A percentile compares a stretch with the other conserved stretches of the same genome.
Conservation (phyloP, 192 early-diverging fungal species). For the Dimargaris cristalligena region DNA sequence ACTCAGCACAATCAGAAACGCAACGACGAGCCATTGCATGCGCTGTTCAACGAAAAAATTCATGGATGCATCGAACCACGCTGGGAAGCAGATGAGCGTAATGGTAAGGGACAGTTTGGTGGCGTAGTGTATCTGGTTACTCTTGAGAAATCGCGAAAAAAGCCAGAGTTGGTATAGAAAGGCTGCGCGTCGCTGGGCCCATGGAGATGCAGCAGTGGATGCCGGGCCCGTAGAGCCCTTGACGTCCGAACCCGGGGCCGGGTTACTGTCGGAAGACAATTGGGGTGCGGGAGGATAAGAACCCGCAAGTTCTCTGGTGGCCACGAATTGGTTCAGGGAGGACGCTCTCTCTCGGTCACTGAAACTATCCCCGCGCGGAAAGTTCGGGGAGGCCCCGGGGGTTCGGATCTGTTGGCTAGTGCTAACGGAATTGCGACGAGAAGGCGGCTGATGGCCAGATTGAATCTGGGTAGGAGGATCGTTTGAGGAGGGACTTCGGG, state of each 20-base stretch:
- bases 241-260: background rate
- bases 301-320: background rate
- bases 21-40: background rate
- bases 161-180: constrained; percentile 5
- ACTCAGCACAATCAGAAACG: background rate
- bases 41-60: background rate
- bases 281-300: background rate
- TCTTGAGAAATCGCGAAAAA: background rate
- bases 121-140: background rate
- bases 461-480: background rate
- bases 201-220: background rate
- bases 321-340: background rate
- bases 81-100: background rate
- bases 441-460: background rate
- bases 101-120: background rate
- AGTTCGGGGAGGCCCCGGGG: background rate
- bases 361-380: background rate
- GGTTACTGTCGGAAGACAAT: background rate
- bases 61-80: background rate
- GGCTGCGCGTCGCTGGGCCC: background rate
- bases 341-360: background rate
- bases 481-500: background rate
- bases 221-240: background rate
- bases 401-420: background rate
- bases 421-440: background rate